Evolutionary conservation across 176 grass and related monocot species (phyloP), one percentile per base, ranked within the genome.

Genomic region (Cocos nucifera): DNA sequence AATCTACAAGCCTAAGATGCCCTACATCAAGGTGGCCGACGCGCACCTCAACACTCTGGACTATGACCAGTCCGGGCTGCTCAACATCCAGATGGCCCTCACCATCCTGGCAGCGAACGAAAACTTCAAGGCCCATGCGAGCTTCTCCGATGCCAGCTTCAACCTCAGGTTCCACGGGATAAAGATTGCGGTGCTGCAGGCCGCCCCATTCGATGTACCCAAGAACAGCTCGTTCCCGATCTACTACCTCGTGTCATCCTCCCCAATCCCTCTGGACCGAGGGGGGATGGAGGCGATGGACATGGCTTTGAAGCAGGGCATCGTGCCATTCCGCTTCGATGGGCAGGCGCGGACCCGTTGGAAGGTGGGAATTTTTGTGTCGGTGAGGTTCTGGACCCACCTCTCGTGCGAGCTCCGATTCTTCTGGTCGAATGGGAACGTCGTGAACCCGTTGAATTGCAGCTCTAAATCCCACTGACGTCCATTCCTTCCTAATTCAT

Each of bases 271-370:
- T 53, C 75, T 96, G 0, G 83, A 82, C 39, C 15, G 17, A 56
- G 9, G 22, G 8, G 62, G 59, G 0, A 77, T 78, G 65, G 68
- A 28, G 3, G 73, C 72, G 53, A 64, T 96, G 83, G 80, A 85
- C 72, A 3, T 19, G 6, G 80, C 87, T 50, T 62, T 96, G 8
- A 55, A 75, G 15, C 49, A 27, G 16, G 75, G 57, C 20, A 29
- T 79, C 9, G 82, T 96, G 67, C 83, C 87, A 17, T 96, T 96
- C 66, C 2, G 12, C 17, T 51, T 96, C 52, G 58, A 20, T 0
- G 92, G 92, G 52, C 65, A 77, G 23, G 77, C 80, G 16, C 52
- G 55, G 49, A 85, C 83, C 32, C 10, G 51, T 19, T 90, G 84
- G 87, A 75, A 67, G 62, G 22, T 90, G 0, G 78, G 75, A 0